Base-by-base conservation (phyloP, 345 rosid species). In the Euphorbia lathyris region DNA sequence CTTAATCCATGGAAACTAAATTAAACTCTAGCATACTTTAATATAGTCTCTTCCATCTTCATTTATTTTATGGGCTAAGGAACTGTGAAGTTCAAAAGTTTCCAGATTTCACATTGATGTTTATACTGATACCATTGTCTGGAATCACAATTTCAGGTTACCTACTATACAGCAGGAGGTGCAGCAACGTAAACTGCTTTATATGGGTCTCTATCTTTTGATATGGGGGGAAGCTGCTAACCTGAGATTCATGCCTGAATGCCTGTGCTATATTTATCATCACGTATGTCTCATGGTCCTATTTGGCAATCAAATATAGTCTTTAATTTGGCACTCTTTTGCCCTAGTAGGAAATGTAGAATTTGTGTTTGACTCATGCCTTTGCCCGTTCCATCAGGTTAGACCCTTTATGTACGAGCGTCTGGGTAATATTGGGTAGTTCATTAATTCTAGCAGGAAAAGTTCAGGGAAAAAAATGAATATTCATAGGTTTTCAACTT, bases 221-320 rank as follows among this genome's bases (percentile, higher is more conserved):
- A 96, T 96, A 65, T 96, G 99, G 99, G 99, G 99, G 58, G 99
- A 96, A 83, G 97, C 99, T 73, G 98, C 99, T 10, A 96, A 96
- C 82, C 82, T 92, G 82, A 86, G 98, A 84, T 96, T 90, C 84
- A 92, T 96, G 98, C 99, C 99, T 10, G 99, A 96, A 82, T 96
- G 99, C 81, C 87, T 96, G 70, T 96, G 98, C 85, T 96, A 92
- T 76, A 92, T 96, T 71, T 92, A 96, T 79, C 99, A 96, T 81
- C 98, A 92, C 83, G 99, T 96, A 92, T 67, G 93, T 76, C 57
- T 72, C 36, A 55, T 62, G 32, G 27, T 13, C 29, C 56, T 63
- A 53, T 68, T 20, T 66, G 23, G 17, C 65, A 56, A 51, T 53
- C 12, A 6, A n/a, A n/a, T n/a, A 13, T 9, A 47, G 26, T 25